phyloP scores from a whole-genome alignment of 805 yeast genomes.

The Lipomyces lipofer region DNA sequence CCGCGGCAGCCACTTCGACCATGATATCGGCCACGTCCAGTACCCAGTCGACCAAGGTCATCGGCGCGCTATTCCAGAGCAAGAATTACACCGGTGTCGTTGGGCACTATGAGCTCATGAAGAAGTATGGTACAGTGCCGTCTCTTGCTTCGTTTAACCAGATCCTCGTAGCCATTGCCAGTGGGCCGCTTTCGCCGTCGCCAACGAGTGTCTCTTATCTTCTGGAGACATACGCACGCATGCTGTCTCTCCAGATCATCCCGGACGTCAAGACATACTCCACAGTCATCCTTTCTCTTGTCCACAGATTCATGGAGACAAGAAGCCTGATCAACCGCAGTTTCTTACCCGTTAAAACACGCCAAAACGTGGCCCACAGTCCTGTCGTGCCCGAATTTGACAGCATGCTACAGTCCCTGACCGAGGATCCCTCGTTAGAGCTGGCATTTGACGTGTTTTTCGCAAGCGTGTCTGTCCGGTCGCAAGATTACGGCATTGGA shows the following conservation, averaged over 20 bases:
- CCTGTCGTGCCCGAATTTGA: constrained; percentile 11
- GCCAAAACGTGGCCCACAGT: constrained; percentile 6
- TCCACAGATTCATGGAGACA: constrained; percentile 8
- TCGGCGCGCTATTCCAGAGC: constrained; percentile 3
- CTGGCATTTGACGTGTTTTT: constrained; percentile 39
- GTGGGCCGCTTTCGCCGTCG: background rate
- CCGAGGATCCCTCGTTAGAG: constrained; percentile 26
- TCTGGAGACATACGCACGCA: constrained; percentile 14
- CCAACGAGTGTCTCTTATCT: constrained; percentile 3
- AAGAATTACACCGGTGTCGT: constrained; percentile 15
- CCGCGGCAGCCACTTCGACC: background rate
- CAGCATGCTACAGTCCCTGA: constrained; percentile 5
- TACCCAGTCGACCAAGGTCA: background rate
- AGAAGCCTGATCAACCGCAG: background rate
- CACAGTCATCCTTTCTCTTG: constrained; percentile 18
- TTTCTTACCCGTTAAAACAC: constrained; percentile 12
- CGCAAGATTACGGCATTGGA: constrained; percentile 29
- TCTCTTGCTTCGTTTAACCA: constrained; percentile 12
- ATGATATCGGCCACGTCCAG: background rate
- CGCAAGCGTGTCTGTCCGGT: constrained; percentile 34
- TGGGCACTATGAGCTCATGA: constrained; percentile 13
- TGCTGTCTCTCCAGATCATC: constrained; percentile 21
- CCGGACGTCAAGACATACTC: constrained; percentile 26
- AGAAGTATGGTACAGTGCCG: background rate
- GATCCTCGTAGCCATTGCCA: constrained; percentile 12